phyloP scores from a whole-genome alignment of 495 filamentous ascomycete genomes.

The Hypoxylon crocopeplum region DNA sequence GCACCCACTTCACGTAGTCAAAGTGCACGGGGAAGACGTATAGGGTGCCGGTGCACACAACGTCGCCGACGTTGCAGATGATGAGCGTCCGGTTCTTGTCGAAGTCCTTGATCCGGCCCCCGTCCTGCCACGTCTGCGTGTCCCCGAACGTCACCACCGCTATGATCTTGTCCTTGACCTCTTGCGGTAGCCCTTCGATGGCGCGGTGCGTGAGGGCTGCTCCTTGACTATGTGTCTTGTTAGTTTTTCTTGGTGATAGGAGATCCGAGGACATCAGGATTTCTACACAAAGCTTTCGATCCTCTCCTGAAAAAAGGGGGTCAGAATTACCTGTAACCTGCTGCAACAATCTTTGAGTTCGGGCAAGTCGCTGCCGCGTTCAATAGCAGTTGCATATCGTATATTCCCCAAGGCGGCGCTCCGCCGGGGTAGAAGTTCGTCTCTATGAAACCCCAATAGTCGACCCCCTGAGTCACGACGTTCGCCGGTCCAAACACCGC shows the following conservation, averaged over 20 bases:
- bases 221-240: constrained; percentile 50
- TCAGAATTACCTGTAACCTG: constrained; percentile 35
- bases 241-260: no score
- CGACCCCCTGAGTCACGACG: constrained; percentile 49
- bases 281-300: no score
- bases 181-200: constrained; percentile 46
- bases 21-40: constrained; percentile 54
- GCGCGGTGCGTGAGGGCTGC: constrained; percentile 58
- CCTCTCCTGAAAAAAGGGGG: no score
- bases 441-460: constrained; percentile 47
- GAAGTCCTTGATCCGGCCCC: constrained; percentile 52
- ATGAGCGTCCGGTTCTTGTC: constrained; percentile 53
- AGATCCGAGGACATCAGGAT: no score
- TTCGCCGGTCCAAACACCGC: constrained; percentile 46
- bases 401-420: constrained; percentile 44
- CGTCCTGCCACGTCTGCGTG: constrained; percentile 57
- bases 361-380: constrained; percentile 38
- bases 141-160: constrained; percentile 61
- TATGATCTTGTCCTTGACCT: constrained; percentile 51
- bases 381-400: constrained; percentile 42
- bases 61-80: constrained; percentile 60
- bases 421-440: constrained; percentile 47
- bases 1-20: constrained; percentile 50
- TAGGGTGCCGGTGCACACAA: constrained; percentile 56
- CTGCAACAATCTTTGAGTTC: constrained; percentile 40